Percentiles rank a stretch among this genome's conserved stretches.
Conservation (phyloP, 2,329 filamentous ascomycete species). For the Juglanconis sp. region DNA sequence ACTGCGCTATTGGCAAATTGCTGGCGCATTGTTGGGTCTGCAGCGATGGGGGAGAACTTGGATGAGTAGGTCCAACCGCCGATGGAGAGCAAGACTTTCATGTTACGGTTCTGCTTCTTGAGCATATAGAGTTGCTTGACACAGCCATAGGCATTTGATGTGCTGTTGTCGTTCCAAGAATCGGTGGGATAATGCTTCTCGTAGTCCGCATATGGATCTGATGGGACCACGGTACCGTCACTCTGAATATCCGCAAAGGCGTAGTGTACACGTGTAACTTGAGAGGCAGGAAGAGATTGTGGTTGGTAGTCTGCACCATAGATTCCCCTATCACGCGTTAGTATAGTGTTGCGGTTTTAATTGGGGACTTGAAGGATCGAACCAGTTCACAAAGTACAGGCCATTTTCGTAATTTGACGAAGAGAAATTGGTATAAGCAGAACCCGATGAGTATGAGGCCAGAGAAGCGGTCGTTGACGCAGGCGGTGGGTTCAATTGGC, state of each 20-base stretch:
- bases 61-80: conserved; percentile 77
- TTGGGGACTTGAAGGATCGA: conserved; percentile 16
- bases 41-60: conserved; percentile 63
- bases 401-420: conserved; percentile 34
- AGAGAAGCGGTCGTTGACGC: background rate
- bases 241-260: conserved; percentile 45
- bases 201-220: conserved; percentile 60
- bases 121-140: conserved; percentile 73
- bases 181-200: conserved; percentile 69
- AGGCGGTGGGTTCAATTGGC: background rate
- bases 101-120: conserved; percentile 71
- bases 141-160: conserved; percentile 68
- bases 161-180: conserved; percentile 54
- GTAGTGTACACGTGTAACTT: conserved; percentile 73
- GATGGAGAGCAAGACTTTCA: conserved; percentile 78
- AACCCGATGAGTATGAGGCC: background rate
- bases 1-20: conserved; percentile 69
- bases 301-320: conserved; percentile 54
- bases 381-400: conserved; percentile 57
- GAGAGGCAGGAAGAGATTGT: conserved; percentile 62
- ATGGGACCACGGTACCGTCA: conserved; percentile 50
- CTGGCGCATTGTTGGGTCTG: conserved; percentile 57
- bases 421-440: background rate
- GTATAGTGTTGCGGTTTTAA: background rate
- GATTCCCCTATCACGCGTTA: conserved; percentile 32